These are phyloP conservation scores for Rugosomyces carneus DNA, from an alignment of 1,284 basidiomycete species.

Conservation along the genomic window DNA sequence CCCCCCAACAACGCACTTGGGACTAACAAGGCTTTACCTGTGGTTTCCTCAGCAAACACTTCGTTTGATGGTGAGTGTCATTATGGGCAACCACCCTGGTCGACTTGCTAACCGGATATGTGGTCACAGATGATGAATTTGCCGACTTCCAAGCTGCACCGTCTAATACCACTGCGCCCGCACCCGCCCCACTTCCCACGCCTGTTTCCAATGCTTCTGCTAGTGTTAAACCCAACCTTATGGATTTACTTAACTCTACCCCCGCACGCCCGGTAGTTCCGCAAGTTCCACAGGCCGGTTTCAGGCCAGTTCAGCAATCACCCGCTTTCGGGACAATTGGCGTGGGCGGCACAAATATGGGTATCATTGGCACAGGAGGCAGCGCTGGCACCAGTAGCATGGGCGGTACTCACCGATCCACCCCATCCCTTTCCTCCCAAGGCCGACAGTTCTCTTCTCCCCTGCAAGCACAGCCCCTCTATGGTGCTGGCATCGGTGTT, in stretches of 20 bases:
- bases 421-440: constrained; percentile 26
- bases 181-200: constrained; percentile 18
- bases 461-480: constrained; percentile 22
- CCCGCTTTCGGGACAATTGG: constrained; percentile 14
- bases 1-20: constrained; percentile 22
- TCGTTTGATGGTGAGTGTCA: constrained; percentile 39
- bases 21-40: constrained; percentile 56
- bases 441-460: constrained; percentile 23
- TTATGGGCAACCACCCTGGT: neutral
- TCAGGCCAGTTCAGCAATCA: constrained; percentile 22
- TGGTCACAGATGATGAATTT: constrained; percentile 73
- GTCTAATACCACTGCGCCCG: constrained; percentile 26
- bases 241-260: constrained; percentile 43
- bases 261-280: constrained; percentile 19
- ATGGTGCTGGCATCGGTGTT: constrained; percentile 19
- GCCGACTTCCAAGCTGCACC: constrained; percentile 87
- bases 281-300: constrained; percentile 18
- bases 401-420: constrained; percentile 24
- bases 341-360: constrained; percentile 14
- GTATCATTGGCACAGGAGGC: constrained; percentile 2
- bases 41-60: constrained; percentile 29
- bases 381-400: constrained; percentile 19
- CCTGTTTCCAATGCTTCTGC: too few species aligned
- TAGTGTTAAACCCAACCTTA: constrained; percentile 40
- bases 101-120: neutral